phyloP scores from a whole-genome alignment of 768 basidiomycete species.

The Lactarius hatsudake region DNA sequence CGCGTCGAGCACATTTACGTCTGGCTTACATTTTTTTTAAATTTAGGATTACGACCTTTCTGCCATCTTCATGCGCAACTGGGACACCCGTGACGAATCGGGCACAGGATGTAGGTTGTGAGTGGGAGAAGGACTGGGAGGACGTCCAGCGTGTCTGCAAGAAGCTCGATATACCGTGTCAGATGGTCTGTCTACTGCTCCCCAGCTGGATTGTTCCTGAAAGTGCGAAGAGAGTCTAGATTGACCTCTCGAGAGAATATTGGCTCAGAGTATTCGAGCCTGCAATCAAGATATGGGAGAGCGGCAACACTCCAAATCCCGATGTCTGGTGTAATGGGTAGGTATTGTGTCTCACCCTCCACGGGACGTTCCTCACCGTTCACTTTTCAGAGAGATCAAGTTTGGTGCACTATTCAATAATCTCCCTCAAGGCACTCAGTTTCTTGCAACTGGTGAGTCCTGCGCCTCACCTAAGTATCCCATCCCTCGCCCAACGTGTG shows the following conservation, averaged over 20 bases:
- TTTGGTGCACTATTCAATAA: slow-evolving; percentile 79
- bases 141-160: slow-evolving; percentile 83
- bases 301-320: slow-evolving; percentile 85
- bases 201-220: not conserved
- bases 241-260: slow-evolving; percentile 88
- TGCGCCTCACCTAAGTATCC: not conserved
- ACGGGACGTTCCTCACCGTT: not conserved
- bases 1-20: not conserved
- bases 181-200: slow-evolving; percentile 50
- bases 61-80: slow-evolving; percentile 94
- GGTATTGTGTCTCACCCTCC: slow-evolving; percentile 40
- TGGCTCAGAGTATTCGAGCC: slow-evolving; percentile 93
- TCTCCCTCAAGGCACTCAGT: slow-evolving; percentile 47
- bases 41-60: slow-evolving; percentile 74
- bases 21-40: not conserved
- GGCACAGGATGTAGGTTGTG: slow-evolving; percentile 80
- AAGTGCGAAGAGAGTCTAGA: slow-evolving; percentile 39
- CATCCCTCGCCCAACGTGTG: not conserved
- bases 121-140: slow-evolving; percentile 95
- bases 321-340: slow-evolving; percentile 91
- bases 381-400: slow-evolving; percentile 70
- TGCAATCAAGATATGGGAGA: slow-evolving; percentile 71
- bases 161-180: slow-evolving; percentile 67
- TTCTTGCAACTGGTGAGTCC: slow-evolving; percentile 76
- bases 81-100: slow-evolving; percentile 84